phyloP scores from a whole-genome alignment of 495 filamentous ascomycete genomes.

The Immersiella caudata region DNA sequence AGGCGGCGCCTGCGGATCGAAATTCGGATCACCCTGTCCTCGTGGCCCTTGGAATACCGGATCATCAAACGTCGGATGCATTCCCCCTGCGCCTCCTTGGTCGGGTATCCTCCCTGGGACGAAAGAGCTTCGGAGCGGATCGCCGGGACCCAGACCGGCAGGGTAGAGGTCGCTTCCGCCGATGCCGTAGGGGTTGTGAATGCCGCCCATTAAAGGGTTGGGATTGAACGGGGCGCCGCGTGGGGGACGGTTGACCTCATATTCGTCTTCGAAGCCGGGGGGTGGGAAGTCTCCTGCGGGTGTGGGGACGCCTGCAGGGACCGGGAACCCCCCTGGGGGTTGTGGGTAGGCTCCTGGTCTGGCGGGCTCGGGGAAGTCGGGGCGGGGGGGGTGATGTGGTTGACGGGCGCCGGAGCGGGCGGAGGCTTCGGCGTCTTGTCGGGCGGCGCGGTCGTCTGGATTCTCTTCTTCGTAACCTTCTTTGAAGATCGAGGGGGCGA shows the following conservation, averaged over 20 bases:
- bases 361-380: slow-evolving; percentile 58
- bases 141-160: slow-evolving; percentile 78
- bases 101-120: slow-evolving; percentile 42
- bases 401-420: slow-evolving; percentile 33
- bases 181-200: slow-evolving; percentile 59
- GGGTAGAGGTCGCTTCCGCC: slow-evolving; percentile 89
- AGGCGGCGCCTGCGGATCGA: slow-evolving; percentile 60
- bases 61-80: slow-evolving; percentile 96
- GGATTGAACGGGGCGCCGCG: slow-evolving; percentile 43
- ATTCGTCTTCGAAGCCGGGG: slow-evolving; percentile 93
- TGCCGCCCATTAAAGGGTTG: slow-evolving; percentile 39
- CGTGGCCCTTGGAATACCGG: slow-evolving; percentile 74
- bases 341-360: slow-evolving; percentile 64
- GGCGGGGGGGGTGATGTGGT: slow-evolving; percentile 28
- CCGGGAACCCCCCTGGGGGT: slow-evolving; percentile 57
- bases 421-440: slow-evolving; percentile 37
- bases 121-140: slow-evolving; percentile 72
- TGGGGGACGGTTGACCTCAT: slow-evolving; percentile 73
- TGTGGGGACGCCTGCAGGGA: slow-evolving; percentile 62
- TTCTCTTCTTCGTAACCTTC: slow-evolving; percentile 74
- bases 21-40: slow-evolving; percentile 38
- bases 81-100: slow-evolving; percentile 59
- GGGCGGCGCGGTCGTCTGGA: slow-evolving; percentile 38
- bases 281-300: slow-evolving; percentile 80
- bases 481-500: slow-evolving; percentile 73